Evolutionary conservation across 148 eudicot species (phyloP).

Genomic region (Salicornia ramosissima): DNA sequence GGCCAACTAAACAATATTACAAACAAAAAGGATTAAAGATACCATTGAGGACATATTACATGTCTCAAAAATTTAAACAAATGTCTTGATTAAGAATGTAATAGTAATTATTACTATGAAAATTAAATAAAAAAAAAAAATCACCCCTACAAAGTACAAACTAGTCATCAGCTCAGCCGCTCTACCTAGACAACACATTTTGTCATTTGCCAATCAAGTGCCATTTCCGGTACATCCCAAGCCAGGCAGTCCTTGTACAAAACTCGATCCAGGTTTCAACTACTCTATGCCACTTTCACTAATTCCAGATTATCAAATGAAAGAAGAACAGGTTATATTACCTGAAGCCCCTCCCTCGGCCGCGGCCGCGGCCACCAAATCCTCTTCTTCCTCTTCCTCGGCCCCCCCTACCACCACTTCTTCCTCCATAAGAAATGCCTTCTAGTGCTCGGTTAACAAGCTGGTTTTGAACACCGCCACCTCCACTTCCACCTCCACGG

Average conservation of each 20-base stretch:
- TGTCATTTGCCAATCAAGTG: slow-evolving; percentile 9
- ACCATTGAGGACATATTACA: background rate
- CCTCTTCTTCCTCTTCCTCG: slow-evolving; percentile 60
- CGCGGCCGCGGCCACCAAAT: slow-evolving; percentile 65
- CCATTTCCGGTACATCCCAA: background rate
- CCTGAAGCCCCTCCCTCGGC: slow-evolving; percentile 61
- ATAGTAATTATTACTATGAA: too few relatives aligned
- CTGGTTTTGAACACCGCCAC: slow-evolving; percentile 53
- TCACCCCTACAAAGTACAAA: slow-evolving; percentile 10
- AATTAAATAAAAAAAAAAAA: too few relatives aligned
- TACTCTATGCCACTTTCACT: slow-evolving; percentile 2
- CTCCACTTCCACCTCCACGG: slow-evolving; percentile 64
- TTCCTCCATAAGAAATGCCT: slow-evolving; percentile 49
- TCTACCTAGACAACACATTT: background rate
- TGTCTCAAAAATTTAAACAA: background rate
- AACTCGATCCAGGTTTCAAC: background rate
- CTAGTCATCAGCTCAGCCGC: slow-evolving; percentile 15
- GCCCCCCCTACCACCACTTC: slow-evolving; percentile 52
- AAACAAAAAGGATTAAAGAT: background rate
- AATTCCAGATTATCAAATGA: background rate
- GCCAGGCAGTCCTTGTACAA: background rate
- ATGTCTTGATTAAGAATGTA: background rate
- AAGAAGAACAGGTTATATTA: slow-evolving; percentile 7
- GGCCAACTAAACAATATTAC: background rate
- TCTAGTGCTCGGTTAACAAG: slow-evolving; percentile 66